These are phyloP conservation scores for Metarhizium rileyi DNA, from an alignment of 2,329 filamentous ascomycete species.

Conservation along the genomic window DNA sequence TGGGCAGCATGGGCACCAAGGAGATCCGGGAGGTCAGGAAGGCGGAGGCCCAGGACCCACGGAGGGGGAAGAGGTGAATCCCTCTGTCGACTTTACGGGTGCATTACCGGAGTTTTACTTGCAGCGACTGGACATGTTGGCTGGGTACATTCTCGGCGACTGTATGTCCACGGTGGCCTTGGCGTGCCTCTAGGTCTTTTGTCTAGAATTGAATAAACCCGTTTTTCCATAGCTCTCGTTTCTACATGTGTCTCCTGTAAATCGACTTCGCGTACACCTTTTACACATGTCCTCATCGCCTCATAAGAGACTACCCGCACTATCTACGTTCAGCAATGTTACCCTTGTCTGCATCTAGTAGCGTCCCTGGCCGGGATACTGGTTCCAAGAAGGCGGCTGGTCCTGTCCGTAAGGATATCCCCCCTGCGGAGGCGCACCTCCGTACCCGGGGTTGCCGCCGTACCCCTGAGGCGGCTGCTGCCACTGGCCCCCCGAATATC, in stretches of 20 bases:
- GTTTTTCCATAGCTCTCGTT: too few species aligned
- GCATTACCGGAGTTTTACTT: too few species aligned
- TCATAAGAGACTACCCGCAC: not conserved
- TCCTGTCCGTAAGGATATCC: conserved; percentile 16
- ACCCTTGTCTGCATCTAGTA: conserved; percentile 1
- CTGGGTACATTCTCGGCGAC: too few species aligned
- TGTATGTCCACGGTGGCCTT: too few species aligned
- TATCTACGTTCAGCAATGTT: too few species aligned
- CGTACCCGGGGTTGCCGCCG: conserved; percentile 16
- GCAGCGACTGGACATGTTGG: too few species aligned
- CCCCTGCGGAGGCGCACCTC: conserved; percentile 9
- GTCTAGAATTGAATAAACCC: too few species aligned
- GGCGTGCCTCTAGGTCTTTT: too few species aligned
- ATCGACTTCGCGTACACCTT: too few species aligned
- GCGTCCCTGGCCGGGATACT: conserved; percentile 28
- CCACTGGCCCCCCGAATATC: conserved; percentile 14
- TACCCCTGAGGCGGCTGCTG: conserved; percentile 10
- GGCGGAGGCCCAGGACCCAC: conserved; percentile 72
- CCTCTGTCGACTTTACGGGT: not conserved
- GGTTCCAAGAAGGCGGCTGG: conserved; percentile 22
- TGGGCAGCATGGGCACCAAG: conserved; percentile 84
- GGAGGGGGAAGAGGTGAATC: conserved; percentile 48
- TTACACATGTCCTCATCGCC: not conserved
- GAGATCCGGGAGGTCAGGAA: conserved; percentile 79
- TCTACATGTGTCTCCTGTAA: too few species aligned